Percentiles rank a stretch among this genome's conserved stretches.
Conservation (phyloP, 2,329 filamentous ascomycete species). For the Talaromyces sp. region DNA sequence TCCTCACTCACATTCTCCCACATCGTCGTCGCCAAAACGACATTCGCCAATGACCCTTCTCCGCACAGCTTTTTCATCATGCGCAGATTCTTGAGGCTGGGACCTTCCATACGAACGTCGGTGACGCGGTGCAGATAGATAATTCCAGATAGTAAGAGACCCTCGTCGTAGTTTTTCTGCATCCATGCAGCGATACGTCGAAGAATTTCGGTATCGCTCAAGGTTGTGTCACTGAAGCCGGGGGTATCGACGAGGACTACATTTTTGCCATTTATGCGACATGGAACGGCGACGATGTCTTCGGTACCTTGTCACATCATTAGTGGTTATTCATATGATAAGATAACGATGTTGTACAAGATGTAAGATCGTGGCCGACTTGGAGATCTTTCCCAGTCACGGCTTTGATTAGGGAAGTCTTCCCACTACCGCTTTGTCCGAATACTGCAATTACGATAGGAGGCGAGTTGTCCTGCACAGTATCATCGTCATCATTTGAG, state of each 20-base stretch:
- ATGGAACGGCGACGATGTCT: not conserved
- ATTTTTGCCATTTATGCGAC: not conserved
- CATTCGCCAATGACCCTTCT: slow-evolving; percentile 28
- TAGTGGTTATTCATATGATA: not conserved
- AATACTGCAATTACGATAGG: not conserved
- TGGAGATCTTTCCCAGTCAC: not conserved
- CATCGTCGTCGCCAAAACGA: slow-evolving; percentile 39
- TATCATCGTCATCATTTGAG: not conserved
- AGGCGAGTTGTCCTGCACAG: not conserved
- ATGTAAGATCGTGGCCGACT: not conserved
- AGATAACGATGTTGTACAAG: not conserved
- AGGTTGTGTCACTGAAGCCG: slow-evolving; percentile 41
- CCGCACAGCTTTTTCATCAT: slow-evolving; percentile 44
- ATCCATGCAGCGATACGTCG: slow-evolving; percentile 33
- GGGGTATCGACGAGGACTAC: slow-evolving; percentile 35
- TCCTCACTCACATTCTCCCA: slow-evolving; percentile 26
- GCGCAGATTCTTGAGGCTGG: slow-evolving; percentile 30
- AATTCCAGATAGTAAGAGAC: slow-evolving; percentile 29
- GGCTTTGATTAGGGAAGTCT: not conserved
- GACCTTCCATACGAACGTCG: slow-evolving; percentile 32
- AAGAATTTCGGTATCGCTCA: slow-evolving; percentile 38
- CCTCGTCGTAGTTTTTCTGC: slow-evolving; percentile 21
- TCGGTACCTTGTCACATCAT: not conserved
- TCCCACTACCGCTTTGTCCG: not conserved
- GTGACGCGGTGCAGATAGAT: slow-evolving; percentile 42